Evolutionary conservation across 2,329 filamentous ascomycete genomes (phyloP).

Genomic region (Microsporum audouinii): DNA sequence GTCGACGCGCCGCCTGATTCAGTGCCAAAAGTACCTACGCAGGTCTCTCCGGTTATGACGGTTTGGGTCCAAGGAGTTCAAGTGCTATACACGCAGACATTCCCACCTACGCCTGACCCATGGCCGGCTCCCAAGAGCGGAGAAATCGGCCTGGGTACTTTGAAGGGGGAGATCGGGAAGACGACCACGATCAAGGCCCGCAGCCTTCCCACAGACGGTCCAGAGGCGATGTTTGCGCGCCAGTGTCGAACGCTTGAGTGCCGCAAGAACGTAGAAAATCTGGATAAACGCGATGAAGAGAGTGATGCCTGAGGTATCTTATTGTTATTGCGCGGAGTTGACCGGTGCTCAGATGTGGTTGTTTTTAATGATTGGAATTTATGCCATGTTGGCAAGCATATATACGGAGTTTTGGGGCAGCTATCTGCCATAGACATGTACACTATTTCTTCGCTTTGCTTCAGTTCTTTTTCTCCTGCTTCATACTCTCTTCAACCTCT

Average conservation of each 20-base stretch:
- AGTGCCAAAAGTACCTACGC: constrained; percentile 17
- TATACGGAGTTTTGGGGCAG: constrained; percentile 1
- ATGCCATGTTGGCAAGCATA: constrained; percentile 1
- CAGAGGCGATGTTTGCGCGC: neutral
- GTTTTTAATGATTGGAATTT: neutral
- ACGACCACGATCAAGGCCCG: constrained; percentile 18
- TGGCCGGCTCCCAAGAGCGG: constrained; percentile 21
- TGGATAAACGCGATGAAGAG: neutral
- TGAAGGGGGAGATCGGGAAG: constrained; percentile 13
- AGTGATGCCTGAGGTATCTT: neutral
- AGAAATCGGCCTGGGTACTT: constrained; percentile 24
- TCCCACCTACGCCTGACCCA: constrained; percentile 21
- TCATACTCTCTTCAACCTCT: neutral
- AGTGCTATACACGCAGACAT: constrained; percentile 20
- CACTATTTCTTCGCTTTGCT: neutral
- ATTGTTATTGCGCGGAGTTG: neutral
- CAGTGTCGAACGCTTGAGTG: constrained; percentile 4
- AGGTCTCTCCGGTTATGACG: constrained; percentile 22
- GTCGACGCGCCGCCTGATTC: constrained; percentile 19
- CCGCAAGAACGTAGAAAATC: neutral
- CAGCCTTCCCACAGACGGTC: neutral
- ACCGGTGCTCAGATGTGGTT: neutral
- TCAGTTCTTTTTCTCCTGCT: neutral
- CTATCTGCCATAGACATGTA: neutral
- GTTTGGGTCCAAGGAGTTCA: constrained; percentile 14